Conservation (phyloP, 257 asterid genomes). For the Linaria vulgaris region DNA sequence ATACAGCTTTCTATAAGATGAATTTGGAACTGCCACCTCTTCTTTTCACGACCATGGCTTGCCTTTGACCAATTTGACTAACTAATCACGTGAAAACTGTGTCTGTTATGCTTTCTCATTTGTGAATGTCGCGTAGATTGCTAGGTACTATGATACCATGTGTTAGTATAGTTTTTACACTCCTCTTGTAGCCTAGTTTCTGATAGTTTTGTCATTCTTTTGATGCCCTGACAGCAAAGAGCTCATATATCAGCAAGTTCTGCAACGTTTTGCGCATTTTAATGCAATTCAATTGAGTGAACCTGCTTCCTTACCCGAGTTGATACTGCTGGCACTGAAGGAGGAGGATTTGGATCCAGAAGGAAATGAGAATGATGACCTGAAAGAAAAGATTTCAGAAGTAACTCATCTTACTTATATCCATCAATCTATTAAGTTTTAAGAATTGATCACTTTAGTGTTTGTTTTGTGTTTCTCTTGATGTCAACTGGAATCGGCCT, state of each 20-base stretch:
- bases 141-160: conserved; percentile 2
- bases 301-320: conserved; percentile 72
- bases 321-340: conserved; percentile 76
- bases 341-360: conserved; percentile 73
- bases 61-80: conserved; percentile 7
- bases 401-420: conserved; percentile 43
- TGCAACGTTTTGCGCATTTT: conserved; percentile 88
- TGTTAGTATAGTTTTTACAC: conserved; percentile 2
- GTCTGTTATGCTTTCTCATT: conserved; percentile 16
- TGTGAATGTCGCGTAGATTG: conserved; percentile 15
- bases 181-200: conserved; percentile 11
- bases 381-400: conserved; percentile 79
- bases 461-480: conserved; percentile 6
- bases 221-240: conserved; percentile 67
- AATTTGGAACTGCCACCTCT: background rate
- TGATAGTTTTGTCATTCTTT: conserved; percentile 23
- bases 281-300: conserved; percentile 90
- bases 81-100: conserved; percentile 8
- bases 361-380: conserved; percentile 57
- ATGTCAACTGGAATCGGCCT: background rate
- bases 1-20: too few species aligned
- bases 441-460: conserved; percentile 14
- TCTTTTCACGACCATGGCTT: background rate
- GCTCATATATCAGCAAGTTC: conserved; percentile 95
- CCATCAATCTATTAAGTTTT: conserved; percentile 9